Evolutionary conservation across 306 rosid genomes (phyloP), one percentile per base, ranked within the genome.

Genomic region (Gillenia trifoliata): DNA sequence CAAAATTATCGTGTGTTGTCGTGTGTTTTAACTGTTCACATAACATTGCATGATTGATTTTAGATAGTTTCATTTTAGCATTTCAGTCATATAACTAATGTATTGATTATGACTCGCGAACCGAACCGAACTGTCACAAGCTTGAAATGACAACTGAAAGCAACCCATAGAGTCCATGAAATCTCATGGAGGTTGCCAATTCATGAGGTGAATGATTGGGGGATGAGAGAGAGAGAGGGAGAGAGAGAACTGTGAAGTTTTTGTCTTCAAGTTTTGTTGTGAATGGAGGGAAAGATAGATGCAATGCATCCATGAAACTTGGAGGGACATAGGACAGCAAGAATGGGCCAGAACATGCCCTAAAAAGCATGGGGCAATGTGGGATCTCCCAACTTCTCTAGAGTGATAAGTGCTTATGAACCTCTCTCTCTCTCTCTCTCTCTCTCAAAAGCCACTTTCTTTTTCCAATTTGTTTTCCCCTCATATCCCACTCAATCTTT

Each of bases 121-220:
- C 76, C 64, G 11, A 38, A 38, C 41, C 20, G 20, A 47, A 47
- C 8, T 15, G 68, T 41, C 59, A 19, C 45, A 28, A 25, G 45
- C 68, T 41, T 28, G 4, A 45, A 45, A 31, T 59, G 70, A 8
- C 72, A 72, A 70, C 74, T 57, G 67, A 73, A 40, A 76, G 75
- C 68, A 74, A 64, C 61, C 54, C 54, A 73, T 78, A 75, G 78
- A 74, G 16, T 74, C 68, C 74, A 83, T 61, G 54, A 88, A 81
- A 91, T 94, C 91, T 79, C 28, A 74, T 83, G 91, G 93, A 94
- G 84, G 91, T 82, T 88, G 97, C 90, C 96, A 82, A 89, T 85
- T 90, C 96, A 84, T 87, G 78, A 62, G 81, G 78, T 79, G 93
- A 79, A 91, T 90, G 98, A 91, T 88, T 88, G 88, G 54, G 56